phyloP scores from a whole-genome alignment of 805 yeast genomes.

The Candida tibetensis region DNA sequence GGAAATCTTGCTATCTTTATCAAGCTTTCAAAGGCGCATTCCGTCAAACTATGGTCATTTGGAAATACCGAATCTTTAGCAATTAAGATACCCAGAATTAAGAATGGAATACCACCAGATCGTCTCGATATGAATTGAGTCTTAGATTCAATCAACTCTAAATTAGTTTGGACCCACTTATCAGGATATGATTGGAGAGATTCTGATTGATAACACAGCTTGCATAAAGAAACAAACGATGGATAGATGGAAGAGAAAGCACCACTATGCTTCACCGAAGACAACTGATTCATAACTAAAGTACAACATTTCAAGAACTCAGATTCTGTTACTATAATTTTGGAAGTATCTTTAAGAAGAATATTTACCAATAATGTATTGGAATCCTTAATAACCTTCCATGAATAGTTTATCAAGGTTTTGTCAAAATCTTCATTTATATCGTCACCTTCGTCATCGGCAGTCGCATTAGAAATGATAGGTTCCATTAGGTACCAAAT shows the following conservation, averaged over 20 bases:
- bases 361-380: slow-evolving; percentile 51
- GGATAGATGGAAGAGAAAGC: slow-evolving; percentile 90
- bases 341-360: slow-evolving; percentile 22
- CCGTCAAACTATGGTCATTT: slow-evolving; percentile 13
- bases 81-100: slow-evolving; percentile 71
- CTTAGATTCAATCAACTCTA: slow-evolving; percentile 50
- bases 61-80: slow-evolving; percentile 25
- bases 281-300: slow-evolving; percentile 60
- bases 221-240: slow-evolving; percentile 65
- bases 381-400: slow-evolving; percentile 83
- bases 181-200: slow-evolving; percentile 41
- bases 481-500: slow-evolving; percentile 48
- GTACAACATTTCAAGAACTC: slow-evolving; percentile 45
- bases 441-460: slow-evolving; percentile 37
- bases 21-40: slow-evolving; percentile 40
- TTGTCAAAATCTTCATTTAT: slow-evolving; percentile 40
- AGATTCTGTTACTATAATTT: slow-evolving; percentile 18
- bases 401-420: slow-evolving; percentile 61
- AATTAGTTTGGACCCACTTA: slow-evolving; percentile 58
- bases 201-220: slow-evolving; percentile 41
- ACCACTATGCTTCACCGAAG: slow-evolving; percentile 81
- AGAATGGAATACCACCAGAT: slow-evolving; percentile 87
- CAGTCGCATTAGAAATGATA: slow-evolving; percentile 59
- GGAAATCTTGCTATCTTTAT: slow-evolving; percentile 54
- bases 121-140: slow-evolving; percentile 78